Evolutionary conservation across 116 monocot species (phyloP), one percentile per base, ranked within the genome.

Genomic region (Phalaenopsis hybrid): DNA sequence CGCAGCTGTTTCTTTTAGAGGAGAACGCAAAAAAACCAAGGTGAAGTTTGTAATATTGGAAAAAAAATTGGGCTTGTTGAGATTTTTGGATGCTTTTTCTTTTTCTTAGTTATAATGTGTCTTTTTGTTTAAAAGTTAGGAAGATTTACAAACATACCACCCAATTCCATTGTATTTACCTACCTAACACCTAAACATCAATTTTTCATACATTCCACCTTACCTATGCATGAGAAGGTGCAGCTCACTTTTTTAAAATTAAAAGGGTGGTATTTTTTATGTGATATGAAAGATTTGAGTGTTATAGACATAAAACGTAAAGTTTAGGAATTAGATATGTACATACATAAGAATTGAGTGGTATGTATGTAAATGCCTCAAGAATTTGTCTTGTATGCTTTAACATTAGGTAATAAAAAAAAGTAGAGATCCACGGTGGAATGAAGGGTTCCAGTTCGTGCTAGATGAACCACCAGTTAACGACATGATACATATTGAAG

Each of bases 381-480:
- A 41, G 21, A 21, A n/a, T 44, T 1, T 2, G 5, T n/a, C 8
- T 45, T 75, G 45, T n/a, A 75, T 21, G 21, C 21, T 46, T 7
- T 33, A 45, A 65, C 45, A 16, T 45, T 88, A 75, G 96, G 84
- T 89, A 10, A 82, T 94, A 44, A 94, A 83, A 86, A 94, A 88
- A 79, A 88, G 81, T 48, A 90, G 95, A 52, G 70, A 93, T 74
- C 95, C 97, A 5, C 92, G 90, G 81, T 98, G 97, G 96, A 85
- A 88, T 28, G 91, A 91, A 74, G 91, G 84, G 61, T 97, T 94
- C 74, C 89, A 97, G 79, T 98, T 89, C 80, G 77, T 89, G 83
- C 74, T 98, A 65, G 98, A 95, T 15, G 90, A 92, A 44, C 67
- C 86, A 8, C 93, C 93, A 18, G 67, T 89, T 21, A 79, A 89